Evolutionary conservation across 2,329 filamentous ascomycete species (phyloP).

Genomic region (Raffaelea ambrosiae): DNA sequence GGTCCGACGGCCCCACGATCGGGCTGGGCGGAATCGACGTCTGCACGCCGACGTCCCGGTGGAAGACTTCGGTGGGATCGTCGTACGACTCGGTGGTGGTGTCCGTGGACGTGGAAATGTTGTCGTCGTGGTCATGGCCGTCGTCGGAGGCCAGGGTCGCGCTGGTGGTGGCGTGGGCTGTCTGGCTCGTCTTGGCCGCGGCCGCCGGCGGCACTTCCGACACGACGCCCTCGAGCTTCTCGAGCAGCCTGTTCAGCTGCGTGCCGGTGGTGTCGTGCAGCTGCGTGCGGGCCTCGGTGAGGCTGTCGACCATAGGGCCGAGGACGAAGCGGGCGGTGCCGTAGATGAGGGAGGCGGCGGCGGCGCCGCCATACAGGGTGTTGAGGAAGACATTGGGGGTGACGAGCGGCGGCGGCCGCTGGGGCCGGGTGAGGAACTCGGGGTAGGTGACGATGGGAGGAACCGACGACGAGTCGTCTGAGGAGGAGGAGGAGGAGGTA

Average conservation of each 20-base stretch:
- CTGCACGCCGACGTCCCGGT: conserved; percentile 72
- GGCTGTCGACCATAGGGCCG: conserved; percentile 48
- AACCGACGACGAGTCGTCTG: conserved; percentile 10
- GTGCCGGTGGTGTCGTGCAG: conserved; percentile 38
- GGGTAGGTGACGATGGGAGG: conserved; percentile 61
- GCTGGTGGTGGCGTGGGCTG: no score
- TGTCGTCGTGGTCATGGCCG: conserved; percentile 11
- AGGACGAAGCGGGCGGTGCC: conserved; percentile 63
- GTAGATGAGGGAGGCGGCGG: conserved; percentile 56
- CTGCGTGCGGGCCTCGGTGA: conserved; percentile 43
- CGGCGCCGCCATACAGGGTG: conserved; percentile 49
- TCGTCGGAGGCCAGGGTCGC: background rate
- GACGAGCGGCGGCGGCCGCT: conserved; percentile 51
- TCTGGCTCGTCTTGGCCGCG: background rate
- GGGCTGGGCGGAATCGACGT: conserved; percentile 49
- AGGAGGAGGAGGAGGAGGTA: background rate
- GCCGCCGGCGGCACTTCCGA: conserved; percentile 45
- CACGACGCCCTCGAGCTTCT: conserved; percentile 46
- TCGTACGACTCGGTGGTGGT: conserved; percentile 37
- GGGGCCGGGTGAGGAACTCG: conserved; percentile 54
- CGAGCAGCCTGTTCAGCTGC: conserved; percentile 37
- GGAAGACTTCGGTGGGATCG: conserved; percentile 71
- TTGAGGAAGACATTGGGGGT: conserved; percentile 51
- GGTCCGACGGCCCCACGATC: background rate
- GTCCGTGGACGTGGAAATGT: conserved; percentile 18